Base-by-base conservation (phyloP, 768 basidiomycete genomes). In the Suillus hirtellus region DNA sequence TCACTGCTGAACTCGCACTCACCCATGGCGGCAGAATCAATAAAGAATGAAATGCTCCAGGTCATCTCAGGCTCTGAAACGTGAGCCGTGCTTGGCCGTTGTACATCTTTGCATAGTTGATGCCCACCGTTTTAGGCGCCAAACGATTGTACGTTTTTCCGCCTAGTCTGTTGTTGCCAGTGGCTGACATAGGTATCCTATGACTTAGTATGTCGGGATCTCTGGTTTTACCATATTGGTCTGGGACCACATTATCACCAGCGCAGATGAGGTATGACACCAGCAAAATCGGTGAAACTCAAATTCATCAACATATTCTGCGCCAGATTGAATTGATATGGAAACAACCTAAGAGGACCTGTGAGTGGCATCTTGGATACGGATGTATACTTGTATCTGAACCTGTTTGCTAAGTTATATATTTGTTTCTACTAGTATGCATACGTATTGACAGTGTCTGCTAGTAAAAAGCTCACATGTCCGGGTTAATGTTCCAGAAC, bases 201-300 rank as follows among this genome's bases (percentile, higher is more conserved):
- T 37, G 37, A 15, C 21, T 47, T 52, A 86, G 84, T 82, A 77
- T 55, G 74, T 86, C 40, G 84, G 81, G 14, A 76, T 86, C 37
- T 81, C 76, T 4, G 79, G 81, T 65, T 84, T 81, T 68, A 78
- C 79, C 1, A 70, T 82, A 21, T 72, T 86, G 12, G 64, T 86
- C 14, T 85, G 81, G 73, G 77, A 78, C 50, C 77, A 77, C 52
- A 58, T 76, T 34, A 50, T 78, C 40, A 73, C 76, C 1, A 68
- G 75, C 27, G 62, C 43, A 2, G 77, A 78, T 35, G 75, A 76
- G 68, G 71, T 77, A 49, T 17, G 71, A 56, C 62, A 27, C n/a
- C 21, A 7, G 9, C 35, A 10, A 60, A 40, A n/a, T 56, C 43
- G 12, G 19, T 44, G 12, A 46, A 14, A 10, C n/a, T 24, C 19